Evolutionary conservation across 306 rosid species (phyloP), one percentile per base, ranked within the genome.

Genomic region (Lupinus albus): DNA sequence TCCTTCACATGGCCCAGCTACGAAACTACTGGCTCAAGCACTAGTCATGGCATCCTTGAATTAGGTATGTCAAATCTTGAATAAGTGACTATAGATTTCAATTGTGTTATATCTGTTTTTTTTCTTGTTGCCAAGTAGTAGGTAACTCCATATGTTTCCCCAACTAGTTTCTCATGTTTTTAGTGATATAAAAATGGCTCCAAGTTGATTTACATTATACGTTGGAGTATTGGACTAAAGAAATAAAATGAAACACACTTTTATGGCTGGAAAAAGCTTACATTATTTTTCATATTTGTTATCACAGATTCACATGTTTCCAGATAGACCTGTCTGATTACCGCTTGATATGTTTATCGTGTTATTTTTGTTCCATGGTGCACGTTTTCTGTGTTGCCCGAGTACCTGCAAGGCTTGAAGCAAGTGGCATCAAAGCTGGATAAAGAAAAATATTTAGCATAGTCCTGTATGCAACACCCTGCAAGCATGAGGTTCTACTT

Each of bases 1-100:
- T 94, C 42, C 84, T 94, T 15, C 97, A 94, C 61, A 94, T 94
- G 86, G 94, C 97, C 46, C 99, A 90, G 84, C 86, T 94, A 21
- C 84, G 99, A 42, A 90, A 86, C 73, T 94, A 94, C 83, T 94
- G 99, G 99, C 96, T 94, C 80, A 86, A 94, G 84, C 92, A 94
- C 84, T 88, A 84, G 78, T 42, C 50, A 9, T 6, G 73, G 14
- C 77, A 61, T 56, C 25, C 12, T 20, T 25, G 4, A 25, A 39
- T 58, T 42, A 6, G 78, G 70, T 70, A 32, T 3, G 46, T 64
- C 58, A 18, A 18, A 36, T 33, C 41, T 14, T 14, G 54, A 68
- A 58, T 67, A 6, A 60, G 66, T 74, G 69, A 6, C 51, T 62
- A 55, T 64, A 39, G 36, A 25, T 63, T 7, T 33, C 42, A 75